Base-by-base conservation (phyloP, 352 stramenopile species). In the Globisporangium emineosum region DNA sequence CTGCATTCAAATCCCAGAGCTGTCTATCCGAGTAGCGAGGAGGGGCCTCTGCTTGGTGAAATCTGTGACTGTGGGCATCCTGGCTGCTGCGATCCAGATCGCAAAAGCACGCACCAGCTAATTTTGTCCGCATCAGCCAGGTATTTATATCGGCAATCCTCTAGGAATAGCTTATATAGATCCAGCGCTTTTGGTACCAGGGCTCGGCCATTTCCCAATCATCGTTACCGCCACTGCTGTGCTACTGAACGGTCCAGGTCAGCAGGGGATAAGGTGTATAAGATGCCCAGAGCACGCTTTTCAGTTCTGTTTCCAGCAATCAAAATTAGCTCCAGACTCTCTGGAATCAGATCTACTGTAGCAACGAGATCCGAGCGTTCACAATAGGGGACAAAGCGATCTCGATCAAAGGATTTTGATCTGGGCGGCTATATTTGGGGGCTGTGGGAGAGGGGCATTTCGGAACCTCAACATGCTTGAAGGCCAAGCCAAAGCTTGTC, bases 381-480 rank as follows among this genome's bases (percentile, higher is more conserved):
- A 17, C 27, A 37, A 57, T 57, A 30, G 10, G 4, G 17, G 29
- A 5, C 37, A 42, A 29, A 43, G 8, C 29, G 25, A 56, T 56
- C 50, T 21, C 15, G 50, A 56, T 19, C 25, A 37, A 56, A 30
- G 37, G 27, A 30, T 56, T 33, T 23, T 15, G 50, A 56, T 56
- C 50, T 37, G 35, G 8, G 7, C 35, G 15, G 29, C 51, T 57
- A 57, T 57, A 57, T 57, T 57, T 57, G 51, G 51, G 27, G 51
- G 1, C 17, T 29, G 25, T 21, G n/a, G 13, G 19, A n/a, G n/a
- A n/a, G n/a, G 17, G 3, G 51, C 29, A 42, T 29, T 43, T 57
- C 30, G 15, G 27, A 27, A 57, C 51, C 51, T 57, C 51, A 57
- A 35, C 51, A 7, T 33, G 23, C 12, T 23, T 3, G 47, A 23